Evolutionary conservation across 148 eudicot genomes (phyloP), one percentile per base, ranked within the genome.

Genomic region (Amaranthus hypochondriacus): DNA sequence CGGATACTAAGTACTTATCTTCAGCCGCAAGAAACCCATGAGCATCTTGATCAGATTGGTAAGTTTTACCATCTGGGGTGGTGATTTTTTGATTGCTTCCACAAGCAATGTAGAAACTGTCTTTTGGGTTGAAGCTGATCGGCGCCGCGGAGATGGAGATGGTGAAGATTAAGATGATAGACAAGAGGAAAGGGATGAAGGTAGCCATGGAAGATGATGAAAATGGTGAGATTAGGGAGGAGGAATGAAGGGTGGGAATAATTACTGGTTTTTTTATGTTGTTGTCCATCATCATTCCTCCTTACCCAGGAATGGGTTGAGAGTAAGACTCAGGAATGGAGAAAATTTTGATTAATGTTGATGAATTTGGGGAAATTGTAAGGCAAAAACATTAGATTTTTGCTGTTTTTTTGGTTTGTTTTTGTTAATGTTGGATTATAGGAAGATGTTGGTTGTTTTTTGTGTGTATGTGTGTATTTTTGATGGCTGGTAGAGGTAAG

Each of bases 121-220:
- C 98, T 49, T 81, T 84, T 0, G 91, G 91, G 76, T 70, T 87
- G 76, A 95, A 95, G n/a, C 75, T 44, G 8, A 78, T 63, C 28
- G 79, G 62, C 6, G 51, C 21, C 2, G 72, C 14, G 0, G 28
- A 6, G 73, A 66, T 7, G 71, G 71, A 47, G 78, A 56, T 51
- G 43, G 51, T 12, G 80, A 58, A 0, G 73, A 48, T 28, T 7
- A 79, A 10, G 62, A 70, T 50, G 43, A 75, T 46, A 8, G 5
- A 42, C 28, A 63, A 44, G n/a, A 12, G 58, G 54, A 70, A 15
- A 18, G 59, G 21, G 3, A 48, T 59, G 43, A 46, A 54, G 18
- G 4, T 11, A 39, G 65, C 14, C 76, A 75, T 75, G 43, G 55
- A 58, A 50, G 57, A 13, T 1, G n/a, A 48, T 6, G 4, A 13